Base-by-base conservation (phyloP, 352 stramenopile genomes). In the Hyaloperonospora arabidopsidis region DNA sequence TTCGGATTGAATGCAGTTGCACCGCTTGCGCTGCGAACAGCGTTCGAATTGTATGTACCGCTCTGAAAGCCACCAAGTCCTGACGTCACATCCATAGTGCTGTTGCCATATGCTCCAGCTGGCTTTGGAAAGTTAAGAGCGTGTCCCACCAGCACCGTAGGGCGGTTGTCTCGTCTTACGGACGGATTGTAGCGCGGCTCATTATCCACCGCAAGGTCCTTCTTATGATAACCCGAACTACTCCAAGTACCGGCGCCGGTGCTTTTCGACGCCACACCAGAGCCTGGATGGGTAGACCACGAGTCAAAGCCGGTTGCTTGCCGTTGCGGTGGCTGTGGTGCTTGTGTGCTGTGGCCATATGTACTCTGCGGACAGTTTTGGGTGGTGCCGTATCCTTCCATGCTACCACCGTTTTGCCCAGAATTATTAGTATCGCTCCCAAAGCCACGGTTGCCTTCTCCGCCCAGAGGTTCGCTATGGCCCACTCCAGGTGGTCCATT, bases 221-320 rank as follows among this genome's bases (percentile, higher is more conserved):
- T 84, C 58, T 89, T 89, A 54, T 94, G 79, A 49, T 91, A 94
- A 0, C 84, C 84, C 22, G 72, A 65, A 55, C 71, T 91, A 60
- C 80, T 90, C 84, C 84, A 94, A 44, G 84, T 84, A 13, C 84
- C 84, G 13, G 70, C 54, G 14, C 63, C 64, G 14, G 65, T 43
- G 12, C 45, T 56, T 53, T 90, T 89, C 5, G 57, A 55, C 17
- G 69, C 58, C 22, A 68, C 41, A 1, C 69, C 71, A 39, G 60
- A 57, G 1, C 39, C 41, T 1, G 70, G 55, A 1, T 66, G 47
- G 0, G 70, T 59, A 17, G 72, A 69, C 80, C 78, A 89, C 46
- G 78, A 87, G 17, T 68, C 66, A 25, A 90, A 70, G 0, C 80
- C 69, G 52, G 56, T 70, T 22, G 65, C 41, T 39, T 77, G 68